phyloP scores from a whole-genome alignment of 345 rosid species.

The Populus alba region DNA sequence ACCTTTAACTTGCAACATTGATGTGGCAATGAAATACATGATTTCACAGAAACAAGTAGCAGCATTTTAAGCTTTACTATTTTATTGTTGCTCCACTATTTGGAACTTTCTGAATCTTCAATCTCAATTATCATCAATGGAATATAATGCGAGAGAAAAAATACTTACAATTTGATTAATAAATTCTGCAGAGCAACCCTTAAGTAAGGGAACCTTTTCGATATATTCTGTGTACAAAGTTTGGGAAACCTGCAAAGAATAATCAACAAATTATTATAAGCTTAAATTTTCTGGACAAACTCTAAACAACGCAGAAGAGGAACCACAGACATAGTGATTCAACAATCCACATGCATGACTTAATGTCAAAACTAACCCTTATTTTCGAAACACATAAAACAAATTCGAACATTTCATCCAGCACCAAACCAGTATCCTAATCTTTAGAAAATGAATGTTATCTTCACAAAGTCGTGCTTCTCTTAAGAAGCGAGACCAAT shows the following conservation, averaged over 20 bases:
- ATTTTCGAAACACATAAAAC: too few relatives aligned
- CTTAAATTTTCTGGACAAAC: neutral
- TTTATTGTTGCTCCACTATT: neutral
- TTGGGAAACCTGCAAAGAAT: constrained; percentile 61
- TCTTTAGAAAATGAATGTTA: too few relatives aligned
- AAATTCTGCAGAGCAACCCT: constrained; percentile 78
- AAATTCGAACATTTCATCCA: too few relatives aligned
- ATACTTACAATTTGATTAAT: constrained; percentile 79
- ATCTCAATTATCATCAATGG: neutral
- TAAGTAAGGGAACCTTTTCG: constrained; percentile 56
- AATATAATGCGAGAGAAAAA: constrained; percentile 1
- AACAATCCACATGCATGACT: neutral
- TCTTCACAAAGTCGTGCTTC: too few relatives aligned
- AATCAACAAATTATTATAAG: constrained; percentile 8
- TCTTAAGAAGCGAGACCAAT: neutral
- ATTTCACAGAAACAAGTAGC: neutral
- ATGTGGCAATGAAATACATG: neutral
- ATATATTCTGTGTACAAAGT: constrained; percentile 57
- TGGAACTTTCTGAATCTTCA: neutral
- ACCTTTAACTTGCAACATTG: neutral
- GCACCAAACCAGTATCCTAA: too few relatives aligned
- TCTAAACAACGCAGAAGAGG: neutral
- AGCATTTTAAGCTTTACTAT: neutral
- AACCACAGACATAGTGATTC: neutral
- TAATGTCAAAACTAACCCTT: neutral